phyloP scores from a whole-genome alignment of 768 basidiomycete species.

The Naganishia onofrii region DNA sequence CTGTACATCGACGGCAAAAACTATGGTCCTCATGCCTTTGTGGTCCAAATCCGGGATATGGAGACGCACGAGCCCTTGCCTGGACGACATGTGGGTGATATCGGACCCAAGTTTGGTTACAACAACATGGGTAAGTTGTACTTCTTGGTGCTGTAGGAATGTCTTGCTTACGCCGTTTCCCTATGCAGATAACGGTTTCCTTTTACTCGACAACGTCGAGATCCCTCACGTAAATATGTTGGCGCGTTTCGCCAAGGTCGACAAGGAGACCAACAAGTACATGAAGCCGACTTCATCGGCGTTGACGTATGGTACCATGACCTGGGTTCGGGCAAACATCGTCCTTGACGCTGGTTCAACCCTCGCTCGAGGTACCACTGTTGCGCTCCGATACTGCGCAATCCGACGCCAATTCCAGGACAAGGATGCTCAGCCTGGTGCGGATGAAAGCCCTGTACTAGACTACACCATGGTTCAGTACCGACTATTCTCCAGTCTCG shows the following conservation, averaged over 20 bases:
- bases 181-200: slow-evolving; percentile 28
- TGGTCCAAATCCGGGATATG: slow-evolving; percentile 31
- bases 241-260: slow-evolving; percentile 39
- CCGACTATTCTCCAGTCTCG: slow-evolving; percentile 35
- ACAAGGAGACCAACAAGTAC: slow-evolving; percentile 37
- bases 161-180: neutral
- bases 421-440: slow-evolving; percentile 39
- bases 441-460: slow-evolving; percentile 39
- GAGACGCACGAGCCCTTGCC: slow-evolving; percentile 28
- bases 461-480: slow-evolving; percentile 48
- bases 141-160: neutral
- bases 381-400: slow-evolving; percentile 45
- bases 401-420: slow-evolving; percentile 46
- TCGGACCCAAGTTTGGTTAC: slow-evolving; percentile 36
- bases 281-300: slow-evolving; percentile 35
- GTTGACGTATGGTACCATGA: slow-evolving; percentile 39
- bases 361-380: slow-evolving; percentile 43
- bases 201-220: slow-evolving; percentile 40
- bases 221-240: slow-evolving; percentile 47
- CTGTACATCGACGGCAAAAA: slow-evolving; percentile 28
- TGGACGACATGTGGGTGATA: slow-evolving; percentile 41
- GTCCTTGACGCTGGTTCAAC: slow-evolving; percentile 39
- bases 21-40: slow-evolving; percentile 31
- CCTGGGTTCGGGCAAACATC: slow-evolving; percentile 35
- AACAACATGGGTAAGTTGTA: slow-evolving; percentile 27